A percentile compares a stretch with the other conserved stretches of the same genome.
These are phyloP conservation scores for Boletus speciosus DNA, from an alignment of 768 basidiomycete species.

Conservation along the genomic window DNA sequence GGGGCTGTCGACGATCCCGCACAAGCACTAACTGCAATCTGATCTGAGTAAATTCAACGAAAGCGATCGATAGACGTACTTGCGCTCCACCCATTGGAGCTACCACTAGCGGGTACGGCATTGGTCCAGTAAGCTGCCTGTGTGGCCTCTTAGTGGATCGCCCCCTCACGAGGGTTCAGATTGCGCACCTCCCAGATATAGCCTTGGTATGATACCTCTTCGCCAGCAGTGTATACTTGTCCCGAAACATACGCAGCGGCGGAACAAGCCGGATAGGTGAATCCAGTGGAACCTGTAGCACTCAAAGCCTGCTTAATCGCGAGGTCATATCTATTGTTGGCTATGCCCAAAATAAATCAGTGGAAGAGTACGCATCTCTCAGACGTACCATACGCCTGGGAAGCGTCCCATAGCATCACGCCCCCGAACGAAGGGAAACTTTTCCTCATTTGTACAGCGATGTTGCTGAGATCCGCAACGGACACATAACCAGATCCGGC, in stretches of 20 bases:
- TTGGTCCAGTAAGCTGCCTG: slow-evolving; percentile 63
- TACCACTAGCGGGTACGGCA: slow-evolving; percentile 43
- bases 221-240: slow-evolving; percentile 47
- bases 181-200: slow-evolving; percentile 60
- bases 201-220: slow-evolving; percentile 52
- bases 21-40: slow-evolving; percentile 22
- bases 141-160: not conserved
- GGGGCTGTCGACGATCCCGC: slow-evolving; percentile 9
- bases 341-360: slow-evolving; percentile 27
- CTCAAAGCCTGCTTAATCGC: slow-evolving; percentile 58
- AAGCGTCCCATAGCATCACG: slow-evolving; percentile 45
- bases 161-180: not conserved
- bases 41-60: not conserved
- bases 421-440: slow-evolving; percentile 43
- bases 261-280: slow-evolving; percentile 59
- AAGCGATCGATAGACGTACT: slow-evolving; percentile 38
- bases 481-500: slow-evolving; percentile 39
- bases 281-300: slow-evolving; percentile 65
- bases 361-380: not conserved
- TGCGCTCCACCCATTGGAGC: slow-evolving; percentile 60
- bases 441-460: slow-evolving; percentile 33
- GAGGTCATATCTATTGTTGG: slow-evolving; percentile 56
- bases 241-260: slow-evolving; percentile 52
- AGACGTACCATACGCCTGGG: slow-evolving; percentile 35
- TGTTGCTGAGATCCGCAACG: slow-evolving; percentile 30